phyloP scores from a whole-genome alignment of 345 rosid species.

The Kernera saxatilis region DNA sequence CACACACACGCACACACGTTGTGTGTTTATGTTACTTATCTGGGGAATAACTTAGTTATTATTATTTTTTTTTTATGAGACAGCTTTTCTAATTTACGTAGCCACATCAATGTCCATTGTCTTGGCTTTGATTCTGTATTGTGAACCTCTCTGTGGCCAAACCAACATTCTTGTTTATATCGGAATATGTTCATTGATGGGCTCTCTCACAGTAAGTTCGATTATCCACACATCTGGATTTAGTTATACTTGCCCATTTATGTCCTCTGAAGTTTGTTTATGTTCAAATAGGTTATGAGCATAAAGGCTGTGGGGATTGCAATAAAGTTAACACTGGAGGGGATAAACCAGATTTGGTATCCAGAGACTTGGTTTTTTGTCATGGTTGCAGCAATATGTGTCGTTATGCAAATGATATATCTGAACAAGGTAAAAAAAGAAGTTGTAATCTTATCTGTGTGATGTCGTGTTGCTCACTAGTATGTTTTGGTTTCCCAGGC shows the following conservation, averaged over 20 bases:
- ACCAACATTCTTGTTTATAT: constrained; percentile 73
- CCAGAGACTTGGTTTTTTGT: constrained; percentile 91
- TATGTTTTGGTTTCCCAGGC: constrained; percentile 45
- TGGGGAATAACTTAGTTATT: not conserved
- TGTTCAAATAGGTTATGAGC: constrained; percentile 66
- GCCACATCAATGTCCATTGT: constrained; percentile 58
- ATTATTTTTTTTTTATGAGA: constrained; percentile 7
- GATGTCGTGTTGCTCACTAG: not conserved
- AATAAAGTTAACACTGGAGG: constrained; percentile 79
- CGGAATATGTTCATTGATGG: constrained; percentile 88
- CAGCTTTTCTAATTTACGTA: constrained; percentile 81
- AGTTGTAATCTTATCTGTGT: not conserved
- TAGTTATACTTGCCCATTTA: not conserved
- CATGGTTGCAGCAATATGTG: constrained; percentile 80
- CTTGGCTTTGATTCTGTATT: constrained; percentile 72
- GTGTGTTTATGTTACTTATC: not conserved
- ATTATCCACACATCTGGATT: not conserved
- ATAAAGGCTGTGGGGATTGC: constrained; percentile 96
- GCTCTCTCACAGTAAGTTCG: constrained; percentile 62
- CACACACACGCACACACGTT: not conserved
- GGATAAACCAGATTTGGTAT: constrained; percentile 68
- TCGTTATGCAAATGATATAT: constrained; percentile 79
- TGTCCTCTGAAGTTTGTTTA: not conserved
- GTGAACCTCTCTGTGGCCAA: constrained; percentile 83
- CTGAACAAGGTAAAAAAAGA: constrained; percentile 63